A percentile compares a stretch with the other conserved stretches of the same genome.
phyloP scores from a whole-genome alignment of 345 rosid species.

The Sisymbrium altissimum region DNA sequence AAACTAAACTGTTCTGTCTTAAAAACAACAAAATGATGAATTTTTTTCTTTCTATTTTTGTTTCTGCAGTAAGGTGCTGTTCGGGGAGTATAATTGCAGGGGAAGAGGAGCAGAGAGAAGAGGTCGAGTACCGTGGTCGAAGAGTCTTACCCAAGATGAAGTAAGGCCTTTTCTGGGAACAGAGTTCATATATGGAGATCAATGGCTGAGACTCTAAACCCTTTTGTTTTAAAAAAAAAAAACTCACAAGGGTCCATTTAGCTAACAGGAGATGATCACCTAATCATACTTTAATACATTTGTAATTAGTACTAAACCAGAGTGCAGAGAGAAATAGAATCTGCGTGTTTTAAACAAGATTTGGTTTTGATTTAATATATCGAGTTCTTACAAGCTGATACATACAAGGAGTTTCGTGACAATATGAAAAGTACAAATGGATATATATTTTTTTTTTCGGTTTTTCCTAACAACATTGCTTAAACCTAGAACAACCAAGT shows the following conservation, averaged over 20 bases:
- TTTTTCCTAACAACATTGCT: conserved; percentile 2
- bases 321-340: not conserved
- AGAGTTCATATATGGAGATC: conserved; percentile 63
- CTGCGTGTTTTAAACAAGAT: not conserved
- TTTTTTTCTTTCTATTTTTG: not conserved
- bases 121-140: conserved; percentile 67
- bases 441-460: too few species aligned
- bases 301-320: conserved; percentile 24
- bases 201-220: conserved; percentile 70
- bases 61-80: conserved; percentile 57
- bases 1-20: not conserved
- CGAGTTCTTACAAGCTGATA: conserved; percentile 12
- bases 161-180: conserved; percentile 52
- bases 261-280: conserved; percentile 27
- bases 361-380: conserved; percentile 11
- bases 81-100: conserved; percentile 75
- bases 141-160: conserved; percentile 45
- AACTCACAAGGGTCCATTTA: not conserved
- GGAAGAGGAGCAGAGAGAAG: conserved; percentile 76
- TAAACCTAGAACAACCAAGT: conserved; percentile 6
- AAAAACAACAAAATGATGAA: not conserved
- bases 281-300: conserved; percentile 12
- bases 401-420: conserved; percentile 6
- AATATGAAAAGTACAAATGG: conserved; percentile 11
- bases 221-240: not conserved